A percentile compares a stretch with the other conserved stretches of the same genome.
These are phyloP conservation scores for Saccharomycopsis javanensis DNA, from an alignment of 805 yeast genomes.

Conservation along the genomic window DNA sequence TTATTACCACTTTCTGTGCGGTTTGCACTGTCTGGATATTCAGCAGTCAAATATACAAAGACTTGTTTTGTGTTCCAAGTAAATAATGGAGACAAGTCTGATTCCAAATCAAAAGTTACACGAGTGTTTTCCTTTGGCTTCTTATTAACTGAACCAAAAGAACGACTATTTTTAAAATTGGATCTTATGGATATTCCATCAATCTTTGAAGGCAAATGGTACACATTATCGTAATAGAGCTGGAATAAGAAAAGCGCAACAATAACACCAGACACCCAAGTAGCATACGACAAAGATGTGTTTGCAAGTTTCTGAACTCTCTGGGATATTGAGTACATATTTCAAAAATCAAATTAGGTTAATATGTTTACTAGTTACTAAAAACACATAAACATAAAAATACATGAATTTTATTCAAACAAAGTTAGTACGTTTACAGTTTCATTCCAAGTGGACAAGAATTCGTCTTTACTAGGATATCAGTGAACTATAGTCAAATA, in stretches of 20 bases:
- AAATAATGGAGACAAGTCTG: conserved; percentile 71
- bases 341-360: neutral
- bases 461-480: too few species aligned
- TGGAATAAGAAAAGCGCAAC: conserved; percentile 41
- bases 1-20: conserved; percentile 41
- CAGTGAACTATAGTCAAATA: too few species aligned
- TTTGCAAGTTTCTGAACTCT: conserved; percentile 44
- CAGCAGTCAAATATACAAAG: conserved; percentile 85
- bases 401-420: too few species aligned
- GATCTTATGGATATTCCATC: conserved; percentile 29
- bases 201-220: conserved; percentile 31
- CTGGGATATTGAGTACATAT: conserved; percentile 35
- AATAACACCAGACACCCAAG: conserved; percentile 38
- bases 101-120: conserved; percentile 60
- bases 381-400: too few species aligned
- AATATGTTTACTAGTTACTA: neutral
- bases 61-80: conserved; percentile 97
- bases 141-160: conserved; percentile 57
- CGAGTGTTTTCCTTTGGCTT: conserved; percentile 69
- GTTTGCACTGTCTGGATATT: conserved; percentile 41
- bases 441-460: too few species aligned
- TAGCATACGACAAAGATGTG: conserved; percentile 42
- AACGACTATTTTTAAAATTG: conserved; percentile 40
- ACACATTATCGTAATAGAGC: conserved; percentile 36
- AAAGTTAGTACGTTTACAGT: too few species aligned